phyloP scores from a whole-genome alignment of 345 rosid genomes.

The Reutealis trisperma region DNA sequence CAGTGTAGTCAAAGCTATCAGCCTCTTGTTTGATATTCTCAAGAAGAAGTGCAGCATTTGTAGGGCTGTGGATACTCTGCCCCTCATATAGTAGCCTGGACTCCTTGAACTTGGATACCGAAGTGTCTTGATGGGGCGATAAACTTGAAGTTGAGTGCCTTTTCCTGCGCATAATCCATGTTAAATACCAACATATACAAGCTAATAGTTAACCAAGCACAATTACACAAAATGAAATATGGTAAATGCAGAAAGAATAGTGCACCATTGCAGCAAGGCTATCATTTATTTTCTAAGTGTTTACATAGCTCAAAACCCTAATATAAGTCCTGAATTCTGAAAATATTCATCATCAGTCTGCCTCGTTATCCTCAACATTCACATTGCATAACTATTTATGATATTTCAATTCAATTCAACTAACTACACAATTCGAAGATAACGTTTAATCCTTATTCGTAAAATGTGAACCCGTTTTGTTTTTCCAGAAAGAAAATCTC shows the following conservation, averaged over 20 bases:
- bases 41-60: constrained; percentile 85
- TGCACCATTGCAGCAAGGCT: background rate
- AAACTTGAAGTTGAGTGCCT: constrained; percentile 56
- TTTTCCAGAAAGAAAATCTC: background rate
- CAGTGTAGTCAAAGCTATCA: constrained; percentile 47
- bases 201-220: background rate
- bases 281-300: background rate
- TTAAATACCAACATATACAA: background rate
- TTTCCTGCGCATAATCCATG: constrained; percentile 50
- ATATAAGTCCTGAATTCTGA: background rate
- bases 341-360: background rate
- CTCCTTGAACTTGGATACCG: constrained; percentile 55
- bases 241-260: background rate
- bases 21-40: constrained; percentile 93
- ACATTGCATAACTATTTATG: background rate
- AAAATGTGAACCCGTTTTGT: background rate
- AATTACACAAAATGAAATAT: background rate
- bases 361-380: no score
- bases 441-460: background rate
- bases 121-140: constrained; percentile 56
- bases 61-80: constrained; percentile 76
- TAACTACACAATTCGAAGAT: background rate
- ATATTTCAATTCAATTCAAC: background rate
- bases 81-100: constrained; percentile 77
- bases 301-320: background rate